phyloP scores from a whole-genome alignment of 2,329 filamentous ascomycete species.

The Trichoderma oligosporum region DNA sequence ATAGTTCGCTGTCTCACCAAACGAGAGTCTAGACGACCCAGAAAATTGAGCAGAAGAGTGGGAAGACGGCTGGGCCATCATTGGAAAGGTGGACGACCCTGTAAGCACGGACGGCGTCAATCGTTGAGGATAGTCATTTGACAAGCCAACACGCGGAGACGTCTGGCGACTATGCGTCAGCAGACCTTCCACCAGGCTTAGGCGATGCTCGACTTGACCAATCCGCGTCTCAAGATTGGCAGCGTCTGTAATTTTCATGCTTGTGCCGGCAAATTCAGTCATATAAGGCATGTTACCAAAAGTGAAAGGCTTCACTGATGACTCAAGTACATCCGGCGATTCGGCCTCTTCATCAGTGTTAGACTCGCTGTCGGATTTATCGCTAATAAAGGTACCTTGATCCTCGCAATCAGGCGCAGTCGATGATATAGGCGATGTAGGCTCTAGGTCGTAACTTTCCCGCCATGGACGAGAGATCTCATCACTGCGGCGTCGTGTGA shows the following conservation, averaged over 20 bases:
- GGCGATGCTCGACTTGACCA: slow-evolving; percentile 47
- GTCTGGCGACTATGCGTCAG: slow-evolving; percentile 49
- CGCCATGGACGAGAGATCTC: slow-evolving; percentile 61
- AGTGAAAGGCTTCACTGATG: slow-evolving; percentile 46
- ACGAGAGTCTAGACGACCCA: slow-evolving; percentile 41
- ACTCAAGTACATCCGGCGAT: slow-evolving; percentile 35
- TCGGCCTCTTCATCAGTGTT: slow-evolving; percentile 31
- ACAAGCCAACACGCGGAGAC: slow-evolving; percentile 39
- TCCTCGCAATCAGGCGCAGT: slow-evolving; percentile 39
- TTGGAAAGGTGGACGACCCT: slow-evolving; percentile 6
- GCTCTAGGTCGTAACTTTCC: slow-evolving; percentile 52
- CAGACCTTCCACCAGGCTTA: slow-evolving; percentile 51
- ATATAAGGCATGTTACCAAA: slow-evolving; percentile 48
- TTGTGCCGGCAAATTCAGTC: slow-evolving; percentile 48
- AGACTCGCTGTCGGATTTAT: slow-evolving; percentile 32
- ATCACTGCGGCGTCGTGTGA: slow-evolving; percentile 53
- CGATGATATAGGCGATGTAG: slow-evolving; percentile 48
- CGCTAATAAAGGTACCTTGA: slow-evolving; percentile 28
- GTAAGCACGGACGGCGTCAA: slow-evolving; percentile 26
- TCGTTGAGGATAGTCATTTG: slow-evolving; percentile 28
- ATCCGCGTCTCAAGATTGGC: slow-evolving; percentile 53
- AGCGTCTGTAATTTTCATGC: slow-evolving; percentile 57
- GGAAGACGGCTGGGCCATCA: slow-evolving; percentile 19
- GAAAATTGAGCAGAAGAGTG: slow-evolving; percentile 39
- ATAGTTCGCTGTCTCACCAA: slow-evolving; percentile 45